Evolutionary conservation across 768 basidiomycete genomes (phyloP).

Genomic region (Kwoniella shandongensis): DNA sequence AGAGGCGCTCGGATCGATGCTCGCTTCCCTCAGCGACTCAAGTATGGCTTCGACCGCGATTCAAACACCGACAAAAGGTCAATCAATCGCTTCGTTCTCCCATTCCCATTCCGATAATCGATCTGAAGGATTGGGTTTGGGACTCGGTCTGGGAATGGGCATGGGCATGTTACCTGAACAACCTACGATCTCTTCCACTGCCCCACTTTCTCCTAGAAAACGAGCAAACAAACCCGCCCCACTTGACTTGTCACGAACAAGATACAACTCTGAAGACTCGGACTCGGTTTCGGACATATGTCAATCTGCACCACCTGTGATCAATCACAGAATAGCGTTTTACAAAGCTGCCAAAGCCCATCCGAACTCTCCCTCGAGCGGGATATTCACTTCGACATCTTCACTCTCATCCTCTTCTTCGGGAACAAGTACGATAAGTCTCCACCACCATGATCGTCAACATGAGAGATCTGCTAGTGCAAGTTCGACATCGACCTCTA

Average conservation of each 20-base stretch:
- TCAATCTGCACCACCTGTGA: constrained; percentile 29
- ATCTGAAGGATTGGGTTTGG: constrained; percentile 32
- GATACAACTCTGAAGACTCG: background rate
- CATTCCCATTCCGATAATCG: too few relatives aligned
- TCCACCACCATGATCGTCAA: background rate
- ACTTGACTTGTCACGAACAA: constrained; percentile 21
- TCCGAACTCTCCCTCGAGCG: constrained; percentile 34
- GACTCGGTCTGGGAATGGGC: constrained; percentile 35
- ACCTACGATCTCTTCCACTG: constrained; percentile 23
- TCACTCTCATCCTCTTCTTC: constrained; percentile 12
- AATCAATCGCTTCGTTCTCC: constrained; percentile 1
- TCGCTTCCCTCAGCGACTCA: constrained; percentile 39
- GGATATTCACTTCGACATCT: constrained; percentile 27
- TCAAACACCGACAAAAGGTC: constrained; percentile 11
- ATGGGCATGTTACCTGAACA: constrained; percentile 23
- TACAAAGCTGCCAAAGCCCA: constrained; percentile 39
- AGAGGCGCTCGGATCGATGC: constrained; percentile 47
- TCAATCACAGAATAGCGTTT: constrained; percentile 42
- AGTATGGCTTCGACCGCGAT: constrained; percentile 17
- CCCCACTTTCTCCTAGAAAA: constrained; percentile 33
- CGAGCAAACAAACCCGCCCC: constrained; percentile 24
- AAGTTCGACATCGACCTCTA: background rate
- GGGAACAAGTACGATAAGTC: constrained; percentile 14
- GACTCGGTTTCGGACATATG: background rate
- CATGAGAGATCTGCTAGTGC: background rate